Conservation (phyloP, 78 protist genomes). For the Salpingoeca rosetta region DNA sequence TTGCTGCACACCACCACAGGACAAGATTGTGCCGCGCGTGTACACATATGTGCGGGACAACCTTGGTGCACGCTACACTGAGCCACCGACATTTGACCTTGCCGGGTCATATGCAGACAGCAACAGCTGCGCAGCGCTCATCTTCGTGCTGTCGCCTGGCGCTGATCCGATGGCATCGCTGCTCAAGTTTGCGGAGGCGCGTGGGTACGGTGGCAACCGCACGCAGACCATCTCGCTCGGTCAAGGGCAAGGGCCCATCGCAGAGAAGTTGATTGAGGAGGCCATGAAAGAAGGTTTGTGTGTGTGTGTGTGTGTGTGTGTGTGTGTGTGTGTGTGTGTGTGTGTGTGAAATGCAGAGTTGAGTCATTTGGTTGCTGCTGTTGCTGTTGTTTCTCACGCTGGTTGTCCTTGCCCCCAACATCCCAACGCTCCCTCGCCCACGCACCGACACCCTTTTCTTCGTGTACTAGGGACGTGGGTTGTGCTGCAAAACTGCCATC, state of each 20-base stretch:
- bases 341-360: no score
- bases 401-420: no score
- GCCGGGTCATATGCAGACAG: constrained; percentile 54
- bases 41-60: neutral
- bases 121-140: constrained; percentile 44
- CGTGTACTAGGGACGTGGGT: constrained; percentile 25
- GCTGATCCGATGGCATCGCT: constrained; percentile 65
- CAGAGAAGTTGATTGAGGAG: constrained; percentile 21
- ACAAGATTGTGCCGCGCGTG: constrained; percentile 35
- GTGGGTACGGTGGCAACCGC: neutral
- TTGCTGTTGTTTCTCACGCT: no score
- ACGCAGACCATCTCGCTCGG: constrained; percentile 17
- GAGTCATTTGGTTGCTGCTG: no score
- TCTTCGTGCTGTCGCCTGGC: constrained; percentile 78
- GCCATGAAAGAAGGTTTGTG: constrained; percentile 32
- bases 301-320: no score
- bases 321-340: no score
- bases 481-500: constrained; percentile 74
- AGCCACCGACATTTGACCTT: constrained; percentile 73
- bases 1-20: constrained; percentile 63
- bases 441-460: no score
- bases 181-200: neutral
- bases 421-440: no score
- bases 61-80: constrained; percentile 49
- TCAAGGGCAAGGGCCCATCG: constrained; percentile 50